Evolutionary conservation across 1,139 yeast species (phyloP), one percentile per base, ranked within the genome.

Genomic region (Wickerhamomyces sp.): DNA sequence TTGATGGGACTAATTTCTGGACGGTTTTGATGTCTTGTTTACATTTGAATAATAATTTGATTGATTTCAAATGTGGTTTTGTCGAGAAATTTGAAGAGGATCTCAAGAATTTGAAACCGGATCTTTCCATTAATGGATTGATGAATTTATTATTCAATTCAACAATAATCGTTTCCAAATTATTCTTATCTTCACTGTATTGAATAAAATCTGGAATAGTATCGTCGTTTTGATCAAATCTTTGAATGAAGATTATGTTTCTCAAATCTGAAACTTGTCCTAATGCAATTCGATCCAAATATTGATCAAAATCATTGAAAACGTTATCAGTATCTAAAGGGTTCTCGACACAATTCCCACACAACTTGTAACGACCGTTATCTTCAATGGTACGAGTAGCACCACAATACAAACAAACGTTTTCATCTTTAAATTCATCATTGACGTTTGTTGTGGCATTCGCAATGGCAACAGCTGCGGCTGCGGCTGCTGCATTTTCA

Each of bases 101-200:
- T 41, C 53, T 56, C n/a, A 51, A 49, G 41, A 56, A 57, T 43
- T 53, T 52, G 44, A 48, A 57, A 4, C 58, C 58, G 3, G 59
- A 54, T 11, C 44, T 43, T 23, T 40, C 45, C 40, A 57, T 50
- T n/a, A 55, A 41, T 33, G 45, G 48, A 33, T 43, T 43, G 27
- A 57, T 48, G 39, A 50, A 56, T 3, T 37, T 44, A 2, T 44
- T 41, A n/a, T 43, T 51, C 31, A 57, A 39, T 10, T 43, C 48
- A 10, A 38, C 38, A 11, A 50, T 42, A 13, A 56, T 46, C 5
- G 41, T 39, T 10, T 43, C 49, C 31, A 54, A 39, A 32, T 55
- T 55, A 40, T 43, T 49, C 11, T 37, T 13, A 27, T 42, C 41
- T 34, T 45, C 40, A 29, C 35, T 40, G 33, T 45, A 45, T 36